A percentile compares a stretch with the other conserved stretches of the same genome.
Evolutionary conservation across 495 filamentous ascomycete genomes (phyloP).

Genomic region (Talaromyces trachyspermus): DNA sequence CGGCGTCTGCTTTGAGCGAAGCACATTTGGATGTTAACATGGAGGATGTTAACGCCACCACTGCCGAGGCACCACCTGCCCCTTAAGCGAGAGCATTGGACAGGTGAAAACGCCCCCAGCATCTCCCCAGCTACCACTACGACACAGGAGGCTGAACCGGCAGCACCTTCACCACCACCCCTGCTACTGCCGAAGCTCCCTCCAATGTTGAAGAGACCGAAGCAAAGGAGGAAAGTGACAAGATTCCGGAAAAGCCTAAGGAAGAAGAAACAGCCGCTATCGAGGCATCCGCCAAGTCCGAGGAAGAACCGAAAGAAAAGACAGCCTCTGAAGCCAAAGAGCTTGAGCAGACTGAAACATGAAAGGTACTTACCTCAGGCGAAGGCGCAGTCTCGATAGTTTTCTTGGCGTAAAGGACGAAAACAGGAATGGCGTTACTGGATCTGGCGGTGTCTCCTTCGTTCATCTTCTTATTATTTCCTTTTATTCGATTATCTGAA

Average conservation of each 20-base stretch:
- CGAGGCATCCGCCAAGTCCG: slow-evolving; percentile 16
- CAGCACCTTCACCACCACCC: slow-evolving; percentile 16
- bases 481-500: neutral
- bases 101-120: slow-evolving; percentile 27
- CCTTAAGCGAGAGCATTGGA: slow-evolving; percentile 12
- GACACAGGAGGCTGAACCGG: slow-evolving; percentile 15
- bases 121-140: slow-evolving; percentile 18
- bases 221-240: neutral
- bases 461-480: no score
- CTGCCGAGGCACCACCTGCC: slow-evolving; percentile 20
- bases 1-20: slow-evolving; percentile 14
- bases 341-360: slow-evolving; percentile 28
- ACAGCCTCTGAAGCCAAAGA: slow-evolving; percentile 9
- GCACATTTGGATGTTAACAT: slow-evolving; percentile 48
- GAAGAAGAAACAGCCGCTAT: slow-evolving; percentile 13
- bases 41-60: slow-evolving; percentile 45
- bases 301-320: slow-evolving; percentile 14
- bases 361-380: slow-evolving; percentile 12
- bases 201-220: slow-evolving; percentile 10
- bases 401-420: slow-evolving; percentile 36
- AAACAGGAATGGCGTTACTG: slow-evolving; percentile 38
- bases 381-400: slow-evolving; percentile 16
- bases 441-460: slow-evolving; percentile 15
- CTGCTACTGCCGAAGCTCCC: slow-evolving; percentile 19
- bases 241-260: slow-evolving; percentile 7